Evolutionary conservation across 306 rosid species (phyloP).

Genomic region (Sechiopsis laciniata): DNA sequence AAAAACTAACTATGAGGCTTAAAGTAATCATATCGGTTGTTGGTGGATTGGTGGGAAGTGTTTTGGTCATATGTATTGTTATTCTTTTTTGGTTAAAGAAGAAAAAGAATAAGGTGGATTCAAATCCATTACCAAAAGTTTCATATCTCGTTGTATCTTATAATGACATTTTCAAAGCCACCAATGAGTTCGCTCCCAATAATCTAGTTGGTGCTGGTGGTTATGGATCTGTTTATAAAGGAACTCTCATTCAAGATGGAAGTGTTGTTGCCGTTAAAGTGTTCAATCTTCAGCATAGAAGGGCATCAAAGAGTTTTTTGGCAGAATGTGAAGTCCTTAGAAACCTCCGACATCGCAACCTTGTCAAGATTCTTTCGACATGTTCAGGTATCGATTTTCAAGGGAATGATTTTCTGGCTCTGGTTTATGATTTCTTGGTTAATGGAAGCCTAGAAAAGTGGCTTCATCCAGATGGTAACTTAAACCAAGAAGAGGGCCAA

Average conservation of each 20-base stretch:
- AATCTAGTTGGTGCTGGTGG: constrained; percentile 34
- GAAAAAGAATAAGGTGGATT: not conserved
- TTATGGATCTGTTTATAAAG: constrained; percentile 32
- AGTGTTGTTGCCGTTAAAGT: constrained; percentile 29
- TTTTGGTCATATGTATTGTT: not conserved
- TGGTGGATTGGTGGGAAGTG: constrained; percentile 9
- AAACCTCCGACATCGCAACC: constrained; percentile 25
- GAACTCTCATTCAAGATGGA: constrained; percentile 6
- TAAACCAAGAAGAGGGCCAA: constrained; percentile 16
- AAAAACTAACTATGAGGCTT: not conserved
- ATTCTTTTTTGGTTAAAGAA: not conserved
- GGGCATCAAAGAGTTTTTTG: constrained; percentile 24
- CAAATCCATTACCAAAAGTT: not conserved
- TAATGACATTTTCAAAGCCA: constrained; percentile 27
- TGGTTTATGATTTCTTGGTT: constrained; percentile 51
- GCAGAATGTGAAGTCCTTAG: constrained; percentile 28
- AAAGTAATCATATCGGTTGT: constrained; percentile 2
- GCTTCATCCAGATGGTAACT: constrained; percentile 30
- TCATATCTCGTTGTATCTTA: constrained; percentile 27
- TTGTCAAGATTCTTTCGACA: constrained; percentile 16
- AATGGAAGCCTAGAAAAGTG: constrained; percentile 73
- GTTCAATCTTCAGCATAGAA: constrained; percentile 19
- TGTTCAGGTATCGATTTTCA: constrained; percentile 27
- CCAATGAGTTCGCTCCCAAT: constrained; percentile 26
- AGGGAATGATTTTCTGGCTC: constrained; percentile 52